Conservation (phyloP, 2,329 filamentous ascomycete species). For the Colletotrichum musae region DNA sequence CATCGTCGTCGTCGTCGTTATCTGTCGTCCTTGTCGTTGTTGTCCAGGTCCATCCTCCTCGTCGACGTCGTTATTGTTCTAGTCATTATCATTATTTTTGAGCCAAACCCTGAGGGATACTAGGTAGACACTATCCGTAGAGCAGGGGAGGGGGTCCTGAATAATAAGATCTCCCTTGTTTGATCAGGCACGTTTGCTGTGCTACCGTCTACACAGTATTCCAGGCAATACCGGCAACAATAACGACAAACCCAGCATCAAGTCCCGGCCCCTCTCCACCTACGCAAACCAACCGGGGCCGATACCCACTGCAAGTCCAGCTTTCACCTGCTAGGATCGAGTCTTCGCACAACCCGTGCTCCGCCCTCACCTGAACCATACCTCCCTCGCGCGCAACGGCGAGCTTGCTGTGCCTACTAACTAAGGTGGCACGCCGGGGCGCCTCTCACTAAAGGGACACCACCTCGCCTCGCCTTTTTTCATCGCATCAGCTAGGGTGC, state of each 20-base stretch:
- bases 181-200: too few species aligned
- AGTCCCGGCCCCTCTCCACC: constrained; percentile 21
- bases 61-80: too few species aligned
- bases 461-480: constrained; percentile 2
- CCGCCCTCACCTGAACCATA: constrained; percentile 30
- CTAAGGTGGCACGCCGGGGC: constrained; percentile 6
- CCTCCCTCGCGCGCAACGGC: constrained; percentile 20
- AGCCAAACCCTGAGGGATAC: too few species aligned
- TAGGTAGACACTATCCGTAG: too few species aligned
- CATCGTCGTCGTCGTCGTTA: too few species aligned
- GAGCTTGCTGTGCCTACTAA: background rate
- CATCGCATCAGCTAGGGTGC: constrained; percentile 6
- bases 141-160: too few species aligned
- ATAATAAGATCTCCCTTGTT: too few species aligned
- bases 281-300: constrained; percentile 24
- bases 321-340: constrained; percentile 3
- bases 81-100: too few species aligned
- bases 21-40: too few species aligned
- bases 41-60: too few species aligned
- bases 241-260: background rate
- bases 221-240: background rate
- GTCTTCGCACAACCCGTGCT: constrained; percentile 6
- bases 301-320: constrained; percentile 2
- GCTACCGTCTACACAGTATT: too few species aligned
- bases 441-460: background rate